Percentiles rank a stretch among this genome's conserved stretches.
These are phyloP conservation scores for Exophiala dermatitidis DNA, from an alignment of 2,329 filamentous ascomycete genomes.

Conservation along the genomic window DNA sequence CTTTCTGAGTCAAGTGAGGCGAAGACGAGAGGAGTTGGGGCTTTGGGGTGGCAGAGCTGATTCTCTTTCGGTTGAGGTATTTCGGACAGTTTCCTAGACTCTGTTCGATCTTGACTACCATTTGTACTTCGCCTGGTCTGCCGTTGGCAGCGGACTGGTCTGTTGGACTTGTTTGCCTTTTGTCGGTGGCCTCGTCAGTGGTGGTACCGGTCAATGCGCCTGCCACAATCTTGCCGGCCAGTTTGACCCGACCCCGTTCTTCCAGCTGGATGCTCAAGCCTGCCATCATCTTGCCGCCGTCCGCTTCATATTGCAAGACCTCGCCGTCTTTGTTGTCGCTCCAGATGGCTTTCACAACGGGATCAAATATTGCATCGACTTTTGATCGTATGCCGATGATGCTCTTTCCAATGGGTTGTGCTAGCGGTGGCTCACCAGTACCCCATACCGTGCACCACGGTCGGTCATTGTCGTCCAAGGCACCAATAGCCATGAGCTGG, in stretches of 20 bases:
- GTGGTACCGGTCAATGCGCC: constrained; percentile 46
- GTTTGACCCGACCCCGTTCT: constrained; percentile 63
- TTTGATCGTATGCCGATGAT: constrained; percentile 58
- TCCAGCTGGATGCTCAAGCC: constrained; percentile 59
- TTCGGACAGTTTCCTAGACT: constrained; percentile 57
- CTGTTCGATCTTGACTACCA: constrained; percentile 63
- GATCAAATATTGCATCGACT: constrained; percentile 59
- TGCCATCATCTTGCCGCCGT: constrained; percentile 47
- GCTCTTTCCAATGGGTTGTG: constrained; percentile 51
- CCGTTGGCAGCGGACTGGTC: constrained; percentile 3
- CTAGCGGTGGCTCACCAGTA: constrained; percentile 60
- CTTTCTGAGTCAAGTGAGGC: constrained; percentile 46
- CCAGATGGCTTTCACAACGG: constrained; percentile 60
- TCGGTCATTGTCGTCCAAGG: constrained; percentile 48
- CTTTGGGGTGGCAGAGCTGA: constrained; percentile 48
- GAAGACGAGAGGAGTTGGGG: constrained; percentile 47
- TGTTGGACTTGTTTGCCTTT: neutral
- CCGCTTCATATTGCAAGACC: constrained; percentile 36
- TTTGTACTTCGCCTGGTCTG: constrained; percentile 42
- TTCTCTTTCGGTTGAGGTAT: constrained; percentile 68
- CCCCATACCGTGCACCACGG: constrained; percentile 77
- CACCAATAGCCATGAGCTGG: constrained; percentile 65
- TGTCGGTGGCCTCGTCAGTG: constrained; percentile 24
- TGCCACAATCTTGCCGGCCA: constrained; percentile 62
- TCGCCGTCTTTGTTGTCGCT: constrained; percentile 42